Conservation (phyloP, 2,329 filamentous ascomycete species). For the Fusarium vanettenii region DNA sequence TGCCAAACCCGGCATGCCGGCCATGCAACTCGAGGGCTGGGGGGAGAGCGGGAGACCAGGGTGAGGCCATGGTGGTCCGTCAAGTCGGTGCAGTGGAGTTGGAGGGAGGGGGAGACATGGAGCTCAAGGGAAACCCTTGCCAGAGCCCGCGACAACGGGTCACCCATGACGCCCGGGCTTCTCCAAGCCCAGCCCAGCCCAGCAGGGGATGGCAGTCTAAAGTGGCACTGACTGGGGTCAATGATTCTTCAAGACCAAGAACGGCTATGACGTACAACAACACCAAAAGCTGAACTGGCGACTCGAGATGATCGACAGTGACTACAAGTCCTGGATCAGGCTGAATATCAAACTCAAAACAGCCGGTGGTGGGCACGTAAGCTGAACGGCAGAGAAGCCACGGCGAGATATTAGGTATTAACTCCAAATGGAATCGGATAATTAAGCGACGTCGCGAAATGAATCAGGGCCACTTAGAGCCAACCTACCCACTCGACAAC, state of each 20-base stretch:
- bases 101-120: constrained; percentile 31
- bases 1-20: constrained; percentile 29
- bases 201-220: constrained; percentile 37
- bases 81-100: constrained; percentile 43
- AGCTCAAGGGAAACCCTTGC: constrained; percentile 41
- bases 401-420: not conserved
- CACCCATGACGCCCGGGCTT: constrained; percentile 31
- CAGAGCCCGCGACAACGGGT: constrained; percentile 40
- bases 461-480: constrained; percentile 19
- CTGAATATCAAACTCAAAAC: not conserved
- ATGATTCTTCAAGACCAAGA: constrained; percentile 17
- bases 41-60: constrained; percentile 44
- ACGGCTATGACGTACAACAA: constrained; percentile 10
- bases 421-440: constrained; percentile 25
- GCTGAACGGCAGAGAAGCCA: constrained; percentile 6
- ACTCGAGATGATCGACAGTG: not conserved
- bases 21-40: constrained; percentile 31
- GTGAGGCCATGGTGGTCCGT: constrained; percentile 38
- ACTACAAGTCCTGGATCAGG: not conserved
- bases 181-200: constrained; percentile 27
- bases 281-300: not conserved
- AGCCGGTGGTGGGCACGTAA: not conserved
- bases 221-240: constrained; percentile 35
- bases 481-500: constrained; percentile 20
- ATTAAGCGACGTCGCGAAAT: constrained; percentile 36